These are phyloP conservation scores for Cokeromyces recurvatus DNA, from an alignment of 371 early-diverging fungal genomes.

Conservation along the genomic window DNA sequence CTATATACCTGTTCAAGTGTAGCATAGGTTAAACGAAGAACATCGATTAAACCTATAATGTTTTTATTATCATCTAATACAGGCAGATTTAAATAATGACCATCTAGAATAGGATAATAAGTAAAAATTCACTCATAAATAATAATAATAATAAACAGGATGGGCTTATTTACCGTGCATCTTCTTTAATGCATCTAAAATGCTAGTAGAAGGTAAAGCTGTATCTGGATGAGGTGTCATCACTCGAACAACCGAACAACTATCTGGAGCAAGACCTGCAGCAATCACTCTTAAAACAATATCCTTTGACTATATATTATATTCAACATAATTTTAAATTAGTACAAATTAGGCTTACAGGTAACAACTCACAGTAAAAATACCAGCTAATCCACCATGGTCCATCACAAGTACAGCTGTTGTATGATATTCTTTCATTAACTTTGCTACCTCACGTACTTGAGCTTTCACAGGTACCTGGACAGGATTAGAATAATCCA, in stretches of 20 bases:
- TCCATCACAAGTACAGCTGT: conserved; percentile 92
- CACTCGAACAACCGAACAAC: conserved; percentile 92
- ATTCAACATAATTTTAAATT: too few species aligned
- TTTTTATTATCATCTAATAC: conserved; percentile 77
- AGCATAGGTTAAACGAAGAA: conserved; percentile 85
- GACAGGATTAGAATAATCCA: conserved; percentile 68
- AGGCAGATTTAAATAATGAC: conserved; percentile 95
- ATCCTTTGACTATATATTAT: conserved; percentile 59
- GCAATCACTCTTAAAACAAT: conserved; percentile 95
- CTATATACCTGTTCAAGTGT: conserved; percentile 64
- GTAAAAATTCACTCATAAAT: background rate
- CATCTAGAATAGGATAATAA: conserved; percentile 51
- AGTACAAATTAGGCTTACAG: too few species aligned
- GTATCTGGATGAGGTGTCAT: conserved; percentile 99
- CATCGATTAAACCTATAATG: conserved; percentile 90
- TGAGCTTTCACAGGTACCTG: conserved; percentile 76
- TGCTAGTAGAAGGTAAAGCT: conserved; percentile 75
- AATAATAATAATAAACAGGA: background rate
- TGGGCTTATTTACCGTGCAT: conserved; percentile 70
- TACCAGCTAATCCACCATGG: conserved; percentile 82
- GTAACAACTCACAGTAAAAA: conserved; percentile 77
- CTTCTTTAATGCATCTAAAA: conserved; percentile 91
- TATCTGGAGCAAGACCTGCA: conserved; percentile 85
- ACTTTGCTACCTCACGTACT: conserved; percentile 86
- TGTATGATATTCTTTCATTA: conserved; percentile 84